Conservation (phyloP, 2,329 filamentous ascomycete genomes). For the Xylaria sp. region DNA sequence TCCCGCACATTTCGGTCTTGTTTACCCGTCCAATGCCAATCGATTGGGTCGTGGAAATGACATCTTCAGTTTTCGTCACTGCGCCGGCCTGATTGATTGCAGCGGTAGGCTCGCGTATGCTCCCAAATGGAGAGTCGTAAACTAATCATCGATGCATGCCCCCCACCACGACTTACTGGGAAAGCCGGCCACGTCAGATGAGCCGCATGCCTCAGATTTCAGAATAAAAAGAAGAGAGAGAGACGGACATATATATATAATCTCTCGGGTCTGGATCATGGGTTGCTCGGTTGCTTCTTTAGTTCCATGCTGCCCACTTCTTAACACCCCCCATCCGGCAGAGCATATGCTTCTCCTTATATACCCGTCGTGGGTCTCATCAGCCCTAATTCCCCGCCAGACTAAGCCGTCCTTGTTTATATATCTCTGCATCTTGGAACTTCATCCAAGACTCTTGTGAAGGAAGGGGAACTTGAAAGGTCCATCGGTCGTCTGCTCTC, state of each 20-base stretch:
- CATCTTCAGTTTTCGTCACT: not conserved
- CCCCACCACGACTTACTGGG: slow-evolving; percentile 25
- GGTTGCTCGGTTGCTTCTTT: slow-evolving; percentile 12
- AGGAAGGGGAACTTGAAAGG: not conserved
- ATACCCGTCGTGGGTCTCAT: slow-evolving; percentile 14
- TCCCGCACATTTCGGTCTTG: not conserved
- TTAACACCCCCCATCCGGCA: slow-evolving; percentile 20
- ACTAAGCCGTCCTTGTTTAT: not conserved
- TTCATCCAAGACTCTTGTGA: not conserved
- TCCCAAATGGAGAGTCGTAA: slow-evolving; percentile 2
- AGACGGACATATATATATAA: not conserved
- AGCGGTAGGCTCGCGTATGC: slow-evolving; percentile 8
- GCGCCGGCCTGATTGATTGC: slow-evolving; percentile 1
- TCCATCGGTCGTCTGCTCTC: too few relatives aligned
- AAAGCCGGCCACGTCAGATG: slow-evolving; percentile 29
- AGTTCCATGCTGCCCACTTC: slow-evolving; percentile 25
- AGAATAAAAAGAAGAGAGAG: not conserved
- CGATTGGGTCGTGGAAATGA: slow-evolving; percentile 8
- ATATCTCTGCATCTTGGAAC: not conserved
- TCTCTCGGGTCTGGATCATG: not conserved
- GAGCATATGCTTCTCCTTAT: slow-evolving; percentile 21
- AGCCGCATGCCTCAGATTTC: slow-evolving; percentile 16
- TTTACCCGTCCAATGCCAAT: not conserved
- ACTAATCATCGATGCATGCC: slow-evolving; percentile 19
- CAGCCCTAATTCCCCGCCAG: not conserved